Conservation (phyloP, 2,329 filamentous ascomycete species). For the Akanthomyces dipterigenus region DNA sequence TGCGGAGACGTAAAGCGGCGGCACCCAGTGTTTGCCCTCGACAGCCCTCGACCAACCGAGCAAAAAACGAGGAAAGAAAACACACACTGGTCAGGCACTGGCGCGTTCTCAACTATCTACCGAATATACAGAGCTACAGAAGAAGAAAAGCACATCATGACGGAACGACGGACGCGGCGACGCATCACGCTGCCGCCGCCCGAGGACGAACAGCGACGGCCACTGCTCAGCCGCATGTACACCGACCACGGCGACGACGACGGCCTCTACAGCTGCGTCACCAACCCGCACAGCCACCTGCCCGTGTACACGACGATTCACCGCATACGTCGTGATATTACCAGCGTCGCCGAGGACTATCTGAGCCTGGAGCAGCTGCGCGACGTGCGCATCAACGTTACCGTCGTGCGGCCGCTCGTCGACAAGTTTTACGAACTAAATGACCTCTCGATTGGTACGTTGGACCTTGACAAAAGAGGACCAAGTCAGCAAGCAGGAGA, state of each 20-base stretch:
- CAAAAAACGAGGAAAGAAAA: neutral
- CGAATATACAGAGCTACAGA: neutral
- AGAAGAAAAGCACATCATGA: neutral
- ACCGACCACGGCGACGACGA: conserved; percentile 24
- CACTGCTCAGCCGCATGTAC: conserved; percentile 27
- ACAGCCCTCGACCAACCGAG: neutral
- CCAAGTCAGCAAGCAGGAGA: neutral
- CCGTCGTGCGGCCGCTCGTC: conserved; percentile 74
- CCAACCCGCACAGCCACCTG: conserved; percentile 55
- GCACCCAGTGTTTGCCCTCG: neutral
- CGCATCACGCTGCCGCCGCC: conserved; percentile 25
- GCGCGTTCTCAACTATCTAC: no score
- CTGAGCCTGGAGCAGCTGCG: conserved; percentile 68
- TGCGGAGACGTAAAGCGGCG: neutral
- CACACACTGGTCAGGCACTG: no score
- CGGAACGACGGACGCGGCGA: conserved; percentile 14
- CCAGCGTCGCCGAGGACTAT: conserved; percentile 56
- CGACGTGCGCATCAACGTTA: conserved; percentile 74
- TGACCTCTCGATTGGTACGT: conserved; percentile 68
- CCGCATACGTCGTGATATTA: conserved; percentile 58
- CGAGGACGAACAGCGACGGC: conserved; percentile 28
- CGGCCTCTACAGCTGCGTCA: conserved; percentile 44
- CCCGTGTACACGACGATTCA: conserved; percentile 76
- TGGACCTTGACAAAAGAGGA: no score
- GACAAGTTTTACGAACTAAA: conserved; percentile 73